Base-by-base conservation (phyloP, 306 rosid genomes). In the Dryas drummondii region DNA sequence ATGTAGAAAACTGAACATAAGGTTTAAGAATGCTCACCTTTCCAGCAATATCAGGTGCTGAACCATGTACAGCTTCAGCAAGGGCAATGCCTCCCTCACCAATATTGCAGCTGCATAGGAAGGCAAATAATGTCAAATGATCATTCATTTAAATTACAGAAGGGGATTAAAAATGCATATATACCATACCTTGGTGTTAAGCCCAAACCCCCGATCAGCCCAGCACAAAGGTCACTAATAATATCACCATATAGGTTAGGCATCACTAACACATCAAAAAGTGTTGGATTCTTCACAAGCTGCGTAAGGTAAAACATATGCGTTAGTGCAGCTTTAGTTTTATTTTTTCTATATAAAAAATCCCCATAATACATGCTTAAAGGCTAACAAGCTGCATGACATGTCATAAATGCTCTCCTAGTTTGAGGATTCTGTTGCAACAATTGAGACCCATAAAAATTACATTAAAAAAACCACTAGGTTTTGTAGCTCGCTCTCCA, bases 41-140 rank as follows among this genome's bases (percentile, higher is more conserved):
- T 89, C 99, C 99, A 54, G 99, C 99, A 79, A 96, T 96, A 85
- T 96, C 99, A 73, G 99, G 99, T 62, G 99, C 99, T 32, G 99
- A 96, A 86, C 99, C 99, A 79, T 96, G 99, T 58, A 96, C 99
- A 79, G 99, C 99, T 87, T 96, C 99, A 70, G 99, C 99, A 72
- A 96, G 99, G 66, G 99, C 98, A 67, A 96, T 92, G 53, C 99
- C 99, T 67, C 98, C 98, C 87, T 90, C 97, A 40, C 99, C 99
- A 75, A 96, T 96, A 84, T 96, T 96, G 85, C 91, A 86, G 89
- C 99, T 94, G 82, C 54, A 85, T 56, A 62, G 16, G 19, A 62
- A 60, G 71, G 60, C 46, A 68, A 72, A 63, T 17, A 11, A 3
- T 41, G 65, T 88, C 76, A 83, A 86, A 85, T 45, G 76, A 67